These are phyloP conservation scores for Kwoniella dejecticola DNA, from an alignment of 768 basidiomycete genomes.

Conservation along the genomic window DNA sequence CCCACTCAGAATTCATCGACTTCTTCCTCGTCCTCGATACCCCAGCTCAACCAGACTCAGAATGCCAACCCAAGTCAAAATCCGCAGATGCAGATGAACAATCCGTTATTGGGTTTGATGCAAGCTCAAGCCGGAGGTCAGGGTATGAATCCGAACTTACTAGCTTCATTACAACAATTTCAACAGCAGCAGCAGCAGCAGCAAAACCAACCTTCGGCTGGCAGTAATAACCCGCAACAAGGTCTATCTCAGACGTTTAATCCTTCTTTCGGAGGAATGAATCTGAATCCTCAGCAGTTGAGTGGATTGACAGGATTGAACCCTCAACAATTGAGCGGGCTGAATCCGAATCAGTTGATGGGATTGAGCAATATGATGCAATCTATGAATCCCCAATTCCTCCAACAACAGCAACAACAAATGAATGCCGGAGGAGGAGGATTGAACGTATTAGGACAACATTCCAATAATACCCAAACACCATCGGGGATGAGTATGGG, in stretches of 20 bases:
- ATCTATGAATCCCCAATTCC: constrained; percentile 8
- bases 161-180: constrained; percentile 14
- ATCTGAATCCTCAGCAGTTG: background rate
- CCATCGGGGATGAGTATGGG: background rate
- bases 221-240: too few relatives aligned
- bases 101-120: too few relatives aligned
- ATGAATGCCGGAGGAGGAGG: background rate
- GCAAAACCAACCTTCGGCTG: background rate
- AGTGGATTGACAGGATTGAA: constrained; percentile 6
- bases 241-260: too few relatives aligned
- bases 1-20: background rate
- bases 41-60: background rate
- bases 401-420: constrained; percentile 4
- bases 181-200: constrained; percentile 1
- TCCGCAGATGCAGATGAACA: too few relatives aligned
- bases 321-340: constrained; percentile 1
- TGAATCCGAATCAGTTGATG: constrained; percentile 2
- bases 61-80: too few relatives aligned
- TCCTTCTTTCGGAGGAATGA: background rate
- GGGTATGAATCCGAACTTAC: constrained; percentile 13
- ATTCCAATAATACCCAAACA: background rate
- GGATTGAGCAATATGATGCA: constrained; percentile 4
- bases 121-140: too few relatives aligned
- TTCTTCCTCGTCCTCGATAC: constrained; percentile 2
- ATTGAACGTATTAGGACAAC: background rate